phyloP scores from a whole-genome alignment of 805 yeast species.

The Kuraishia molischiana region DNA sequence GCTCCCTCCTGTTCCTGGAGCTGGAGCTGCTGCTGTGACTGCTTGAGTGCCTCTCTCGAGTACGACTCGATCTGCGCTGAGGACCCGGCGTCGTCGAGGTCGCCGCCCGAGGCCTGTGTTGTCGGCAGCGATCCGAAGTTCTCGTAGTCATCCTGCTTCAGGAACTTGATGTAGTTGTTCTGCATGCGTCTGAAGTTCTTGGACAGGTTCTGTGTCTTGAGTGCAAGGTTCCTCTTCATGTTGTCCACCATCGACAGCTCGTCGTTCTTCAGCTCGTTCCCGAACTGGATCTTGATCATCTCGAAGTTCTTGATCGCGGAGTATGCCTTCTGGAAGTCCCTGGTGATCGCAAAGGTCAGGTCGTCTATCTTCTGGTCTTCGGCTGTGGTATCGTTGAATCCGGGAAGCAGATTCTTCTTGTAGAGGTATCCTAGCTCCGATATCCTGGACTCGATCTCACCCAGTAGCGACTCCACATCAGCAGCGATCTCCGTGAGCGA shows the following conservation, averaged over 20 bases:
- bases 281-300: constrained; percentile 23
- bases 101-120: not conserved
- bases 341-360: constrained; percentile 65
- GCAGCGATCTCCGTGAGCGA: constrained; percentile 64
- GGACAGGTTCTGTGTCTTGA: constrained; percentile 70
- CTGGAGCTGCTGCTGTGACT: constrained; percentile 26
- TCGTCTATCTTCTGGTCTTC: constrained; percentile 76
- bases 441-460: constrained; percentile 41
- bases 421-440: constrained; percentile 60
- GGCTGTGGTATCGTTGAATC: constrained; percentile 68
- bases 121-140: constrained; percentile 1
- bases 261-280: constrained; percentile 20
- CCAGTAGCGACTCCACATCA: constrained; percentile 58
- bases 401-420: constrained; percentile 77
- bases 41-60: constrained; percentile 41
- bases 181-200: constrained; percentile 79
- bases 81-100: constrained; percentile 22
- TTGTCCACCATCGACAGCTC: constrained; percentile 67
- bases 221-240: constrained; percentile 76
- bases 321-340: constrained; percentile 71
- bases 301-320: constrained; percentile 61
- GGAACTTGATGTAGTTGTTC: constrained; percentile 75
- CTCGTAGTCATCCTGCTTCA: constrained; percentile 60
- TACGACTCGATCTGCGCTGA: constrained; percentile 35
- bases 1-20: constrained; percentile 21